These are phyloP conservation scores for Gaultheria prostrata DNA, from an alignment of 148 eudicot species.

Conservation along the genomic window DNA sequence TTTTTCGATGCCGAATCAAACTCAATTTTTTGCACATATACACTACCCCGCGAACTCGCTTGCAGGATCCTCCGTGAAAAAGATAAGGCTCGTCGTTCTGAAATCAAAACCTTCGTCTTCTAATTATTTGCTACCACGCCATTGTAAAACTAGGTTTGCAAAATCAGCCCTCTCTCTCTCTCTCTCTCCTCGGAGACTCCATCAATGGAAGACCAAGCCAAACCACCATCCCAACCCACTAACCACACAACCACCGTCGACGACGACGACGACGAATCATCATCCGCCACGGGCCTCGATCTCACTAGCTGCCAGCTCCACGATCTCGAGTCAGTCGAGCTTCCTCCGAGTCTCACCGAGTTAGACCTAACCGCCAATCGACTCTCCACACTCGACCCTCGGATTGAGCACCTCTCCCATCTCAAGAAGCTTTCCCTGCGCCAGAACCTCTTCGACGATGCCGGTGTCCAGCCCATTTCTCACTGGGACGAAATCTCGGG, in stretches of 20 bases:
- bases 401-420: conserved; percentile 52
- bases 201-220: conserved; percentile 20
- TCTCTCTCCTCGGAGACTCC: not conserved
- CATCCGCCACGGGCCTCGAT: conserved; percentile 35
- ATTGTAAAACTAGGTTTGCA: no score
- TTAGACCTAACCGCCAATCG: conserved; percentile 90
- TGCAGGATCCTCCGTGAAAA: no score
- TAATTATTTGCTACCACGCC: no score
- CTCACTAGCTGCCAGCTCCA: conserved; percentile 34
- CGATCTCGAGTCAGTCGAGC: conserved; percentile 41
- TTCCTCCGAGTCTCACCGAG: conserved; percentile 72
- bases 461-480: conserved; percentile 60
- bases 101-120: no score
- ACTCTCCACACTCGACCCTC: conserved; percentile 64
- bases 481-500: conserved; percentile 56
- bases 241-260: conserved; percentile 16
- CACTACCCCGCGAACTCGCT: no score
- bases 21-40: no score
- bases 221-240: not conserved
- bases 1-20: no score
- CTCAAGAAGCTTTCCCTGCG: conserved; percentile 87
- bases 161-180: not conserved
- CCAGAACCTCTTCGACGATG: conserved; percentile 76
- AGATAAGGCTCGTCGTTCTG: no score
- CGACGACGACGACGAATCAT: conserved; percentile 22